Evolutionary conservation across 768 basidiomycete genomes (phyloP).

Genomic region (Favolaschia claudopus): DNA sequence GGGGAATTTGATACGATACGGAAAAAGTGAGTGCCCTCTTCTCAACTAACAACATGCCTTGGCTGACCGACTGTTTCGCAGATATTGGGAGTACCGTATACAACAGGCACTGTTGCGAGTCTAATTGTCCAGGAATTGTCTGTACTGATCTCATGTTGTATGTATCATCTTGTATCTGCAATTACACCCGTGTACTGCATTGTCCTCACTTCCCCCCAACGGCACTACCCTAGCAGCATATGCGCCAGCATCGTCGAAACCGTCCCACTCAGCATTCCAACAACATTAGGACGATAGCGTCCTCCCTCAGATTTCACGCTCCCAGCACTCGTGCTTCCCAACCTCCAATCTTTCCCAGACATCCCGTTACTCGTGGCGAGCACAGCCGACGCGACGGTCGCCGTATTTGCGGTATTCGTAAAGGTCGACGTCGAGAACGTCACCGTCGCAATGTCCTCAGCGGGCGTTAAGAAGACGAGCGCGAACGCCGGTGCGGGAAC

Average conservation of each 20-base stretch:
- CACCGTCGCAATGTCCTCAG: constrained; percentile 6
- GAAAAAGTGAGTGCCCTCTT: constrained; percentile 61
- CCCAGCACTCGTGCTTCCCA: constrained; percentile 21
- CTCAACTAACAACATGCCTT: constrained; percentile 12
- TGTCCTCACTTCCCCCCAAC: no score
- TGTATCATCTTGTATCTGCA: background rate
- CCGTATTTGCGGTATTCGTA: constrained; percentile 11
- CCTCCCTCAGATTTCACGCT: background rate
- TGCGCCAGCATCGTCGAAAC: background rate
- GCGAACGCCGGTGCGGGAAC: constrained; percentile 39
- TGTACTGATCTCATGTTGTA: constrained; percentile 9
- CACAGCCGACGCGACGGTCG: constrained; percentile 9
- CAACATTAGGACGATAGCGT: background rate
- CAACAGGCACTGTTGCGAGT: constrained; percentile 4
- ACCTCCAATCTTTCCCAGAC: constrained; percentile 12
- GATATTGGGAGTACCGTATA: constrained; percentile 84
- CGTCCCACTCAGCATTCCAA: background rate
- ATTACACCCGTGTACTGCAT: no score
- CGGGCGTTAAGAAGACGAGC: constrained; percentile 33
- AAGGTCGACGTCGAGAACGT: constrained; percentile 19
- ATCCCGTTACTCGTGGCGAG: constrained; percentile 25
- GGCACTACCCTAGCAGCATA: background rate
- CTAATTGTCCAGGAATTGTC: background rate
- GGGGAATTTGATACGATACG: constrained; percentile 77
- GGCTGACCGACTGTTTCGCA: constrained; percentile 34